Percentiles rank a stretch among this genome's conserved stretches.
These are phyloP conservation scores for Barnettozyma salicaria DNA, from an alignment of 805 yeast genomes.

Conservation along the genomic window DNA sequence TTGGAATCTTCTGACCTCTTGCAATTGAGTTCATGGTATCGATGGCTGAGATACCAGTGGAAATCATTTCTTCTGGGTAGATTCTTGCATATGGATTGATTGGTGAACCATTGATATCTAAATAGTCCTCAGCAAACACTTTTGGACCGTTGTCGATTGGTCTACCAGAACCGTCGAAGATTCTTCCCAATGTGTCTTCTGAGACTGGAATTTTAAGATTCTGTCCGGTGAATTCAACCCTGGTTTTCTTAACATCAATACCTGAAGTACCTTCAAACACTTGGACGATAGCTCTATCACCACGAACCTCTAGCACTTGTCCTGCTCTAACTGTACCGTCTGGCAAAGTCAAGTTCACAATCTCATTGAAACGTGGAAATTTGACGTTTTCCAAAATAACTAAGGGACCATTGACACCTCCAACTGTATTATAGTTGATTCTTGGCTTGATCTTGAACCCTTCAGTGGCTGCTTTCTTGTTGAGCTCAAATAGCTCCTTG, in stretches of 20 bases:
- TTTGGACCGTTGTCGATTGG: conserved; percentile 98
- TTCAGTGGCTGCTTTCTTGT: conserved; percentile 86
- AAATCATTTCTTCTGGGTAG: conserved; percentile 99
- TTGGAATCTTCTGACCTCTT: conserved; percentile 99
- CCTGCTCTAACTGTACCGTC: conserved; percentile 95
- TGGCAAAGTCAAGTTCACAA: conserved; percentile 93
- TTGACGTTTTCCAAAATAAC: conserved; percentile 84
- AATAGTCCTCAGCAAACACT: conserved; percentile 96
- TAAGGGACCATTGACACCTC: conserved; percentile 97
- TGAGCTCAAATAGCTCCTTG: conserved; percentile 54
- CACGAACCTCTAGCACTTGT: conserved; percentile 96
- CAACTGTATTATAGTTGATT: conserved; percentile 90
- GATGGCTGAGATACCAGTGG: conserved; percentile 97
- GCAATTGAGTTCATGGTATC: conserved; percentile 99
- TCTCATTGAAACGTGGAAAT: conserved; percentile 89
- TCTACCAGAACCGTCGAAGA: conserved; percentile 98
- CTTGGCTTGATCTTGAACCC: conserved; percentile 91
- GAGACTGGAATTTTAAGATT: conserved; percentile 89
- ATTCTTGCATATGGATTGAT: conserved; percentile 97
- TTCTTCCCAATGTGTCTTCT: conserved; percentile 96
- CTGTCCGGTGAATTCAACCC: conserved; percentile 96
- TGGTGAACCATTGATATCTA: conserved; percentile 98
- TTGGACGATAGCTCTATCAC: conserved; percentile 95
- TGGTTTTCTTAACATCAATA: conserved; percentile 95
- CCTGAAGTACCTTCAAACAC: conserved; percentile 99